phyloP scores from a whole-genome alignment of 139 green algal species.

The Chlorella vulgaris region DNA sequence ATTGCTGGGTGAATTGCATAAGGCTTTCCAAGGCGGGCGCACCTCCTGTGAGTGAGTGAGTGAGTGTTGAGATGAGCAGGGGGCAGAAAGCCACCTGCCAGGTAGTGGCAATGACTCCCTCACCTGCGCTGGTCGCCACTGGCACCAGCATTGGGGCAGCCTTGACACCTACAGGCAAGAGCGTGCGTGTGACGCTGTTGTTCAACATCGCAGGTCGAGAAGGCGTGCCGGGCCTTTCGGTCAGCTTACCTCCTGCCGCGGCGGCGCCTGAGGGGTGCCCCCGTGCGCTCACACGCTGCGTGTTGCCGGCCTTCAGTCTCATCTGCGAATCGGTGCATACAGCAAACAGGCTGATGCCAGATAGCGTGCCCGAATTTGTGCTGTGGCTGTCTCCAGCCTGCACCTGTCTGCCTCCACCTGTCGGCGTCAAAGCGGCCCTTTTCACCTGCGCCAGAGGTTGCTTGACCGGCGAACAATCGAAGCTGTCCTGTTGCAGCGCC shows the following conservation, averaged over 20 bases:
- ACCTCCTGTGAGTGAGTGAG: too few relatives aligned
- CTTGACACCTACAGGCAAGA: not conserved
- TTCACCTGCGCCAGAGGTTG: slow-evolving; percentile 2
- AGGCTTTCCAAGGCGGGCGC: too few relatives aligned
- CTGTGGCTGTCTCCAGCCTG: not conserved
- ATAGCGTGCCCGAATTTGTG: not conserved
- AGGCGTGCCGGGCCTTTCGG: too few relatives aligned
- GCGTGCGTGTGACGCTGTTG: too few relatives aligned
- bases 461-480: slow-evolving; percentile 19
- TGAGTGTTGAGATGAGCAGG: too few relatives aligned
- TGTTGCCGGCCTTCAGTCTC: slow-evolving; percentile 18
- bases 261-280: not conserved
- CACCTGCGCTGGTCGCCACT: too few relatives aligned
- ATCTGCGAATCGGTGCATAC: not conserved
- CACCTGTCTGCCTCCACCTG: not conserved
- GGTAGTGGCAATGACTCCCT: too few relatives aligned
- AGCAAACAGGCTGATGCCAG: not conserved
- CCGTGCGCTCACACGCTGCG: slow-evolving; percentile 3
- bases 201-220: too few relatives aligned
- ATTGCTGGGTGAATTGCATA: too few relatives aligned
- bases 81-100: too few relatives aligned
- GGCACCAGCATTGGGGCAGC: too few relatives aligned
- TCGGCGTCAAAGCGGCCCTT: not conserved
- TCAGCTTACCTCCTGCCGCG: not conserved
- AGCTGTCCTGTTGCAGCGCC: slow-evolving; percentile 23